phyloP scores from a whole-genome alignment of 2,329 filamentous ascomycete species.

The Penicillium expansum region DNA sequence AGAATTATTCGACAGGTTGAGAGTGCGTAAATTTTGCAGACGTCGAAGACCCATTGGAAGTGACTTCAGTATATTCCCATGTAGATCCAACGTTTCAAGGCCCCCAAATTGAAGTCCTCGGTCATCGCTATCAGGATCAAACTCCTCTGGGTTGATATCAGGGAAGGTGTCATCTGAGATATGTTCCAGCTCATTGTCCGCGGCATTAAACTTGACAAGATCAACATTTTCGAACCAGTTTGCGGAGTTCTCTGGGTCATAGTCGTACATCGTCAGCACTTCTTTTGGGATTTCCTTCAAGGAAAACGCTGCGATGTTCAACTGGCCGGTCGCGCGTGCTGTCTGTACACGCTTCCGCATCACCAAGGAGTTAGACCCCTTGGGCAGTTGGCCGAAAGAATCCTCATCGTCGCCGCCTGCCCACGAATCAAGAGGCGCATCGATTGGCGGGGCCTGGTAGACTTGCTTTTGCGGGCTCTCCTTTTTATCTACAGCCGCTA shows the following conservation, averaged over 20 bases:
- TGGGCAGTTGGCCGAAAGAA: slow-evolving; percentile 60
- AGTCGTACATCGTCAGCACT: slow-evolving; percentile 86
- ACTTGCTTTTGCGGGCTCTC: neutral
- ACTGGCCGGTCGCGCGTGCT: slow-evolving; percentile 72
- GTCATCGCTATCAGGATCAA: slow-evolving; percentile 63
- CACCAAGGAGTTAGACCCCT: slow-evolving; percentile 61
- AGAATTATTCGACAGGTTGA: slow-evolving; percentile 84
- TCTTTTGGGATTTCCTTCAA: slow-evolving; percentile 76
- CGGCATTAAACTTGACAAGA: slow-evolving; percentile 75
- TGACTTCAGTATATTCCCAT: slow-evolving; percentile 72
- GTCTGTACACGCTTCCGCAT: slow-evolving; percentile 69
- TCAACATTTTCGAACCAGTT: slow-evolving; percentile 93
- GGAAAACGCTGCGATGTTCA: slow-evolving; percentile 85
- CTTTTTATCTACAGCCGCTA: slow-evolving; percentile 29
- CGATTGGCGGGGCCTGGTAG: slow-evolving; percentile 17
- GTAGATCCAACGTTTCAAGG: slow-evolving; percentile 77
- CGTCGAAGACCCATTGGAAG: slow-evolving; percentile 74
- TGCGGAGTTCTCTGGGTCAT: slow-evolving; percentile 62
- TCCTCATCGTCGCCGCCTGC: slow-evolving; percentile 46
- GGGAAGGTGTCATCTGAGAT: slow-evolving; percentile 77
- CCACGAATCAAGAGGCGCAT: slow-evolving; percentile 40
- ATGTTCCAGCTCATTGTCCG: slow-evolving; percentile 80
- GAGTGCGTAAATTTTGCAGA: slow-evolving; percentile 68
- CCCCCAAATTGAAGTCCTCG: slow-evolving; percentile 76
- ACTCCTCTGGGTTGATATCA: slow-evolving; percentile 57